phyloP scores from a whole-genome alignment of 441 rosid species.

The Adansonia gregorii region DNA sequence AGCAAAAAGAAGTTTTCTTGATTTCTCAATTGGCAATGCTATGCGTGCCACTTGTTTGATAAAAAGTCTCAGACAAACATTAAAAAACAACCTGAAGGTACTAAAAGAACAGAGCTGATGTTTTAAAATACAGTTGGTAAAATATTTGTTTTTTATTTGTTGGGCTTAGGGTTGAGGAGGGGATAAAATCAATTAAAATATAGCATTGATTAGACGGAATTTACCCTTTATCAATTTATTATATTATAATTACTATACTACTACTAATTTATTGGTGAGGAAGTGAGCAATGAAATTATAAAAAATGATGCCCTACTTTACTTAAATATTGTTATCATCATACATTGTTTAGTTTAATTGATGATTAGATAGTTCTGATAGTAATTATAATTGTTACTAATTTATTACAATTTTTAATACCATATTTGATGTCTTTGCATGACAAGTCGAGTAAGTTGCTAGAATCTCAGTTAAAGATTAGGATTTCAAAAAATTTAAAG shows the following conservation, averaged over 20 bases:
- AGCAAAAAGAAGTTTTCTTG: not conserved
- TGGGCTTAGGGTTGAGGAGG: slow-evolving; percentile 41
- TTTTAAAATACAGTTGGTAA: not conserved
- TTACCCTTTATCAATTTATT: not conserved
- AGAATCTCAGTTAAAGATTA: no score
- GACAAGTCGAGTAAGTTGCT: no score
- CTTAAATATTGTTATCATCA: not conserved
- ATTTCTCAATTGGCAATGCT: slow-evolving; percentile 29
- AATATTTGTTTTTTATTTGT: slow-evolving; percentile 22
- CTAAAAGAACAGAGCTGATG: not conserved
- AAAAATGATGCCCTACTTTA: not conserved
- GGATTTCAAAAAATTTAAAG: no score
- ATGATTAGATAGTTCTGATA: slow-evolving; percentile 7
- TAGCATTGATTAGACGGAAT: slow-evolving; percentile 33
- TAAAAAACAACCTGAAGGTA: slow-evolving; percentile 16
- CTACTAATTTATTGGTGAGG: slow-evolving; percentile 8
- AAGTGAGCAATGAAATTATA: slow-evolving; percentile 1
- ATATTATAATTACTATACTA: no score
- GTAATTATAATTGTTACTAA: not conserved
- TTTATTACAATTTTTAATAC: no score
- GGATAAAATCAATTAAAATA: slow-evolving; percentile 40
- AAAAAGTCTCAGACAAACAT: slow-evolving; percentile 35
- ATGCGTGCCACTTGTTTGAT: slow-evolving; percentile 41
- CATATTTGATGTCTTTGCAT: no score
- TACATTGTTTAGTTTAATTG: not conserved